Evolutionary conservation across 225 moss, liverwort and hornwort genomes (phyloP).

Genomic region (Asterella californica): DNA sequence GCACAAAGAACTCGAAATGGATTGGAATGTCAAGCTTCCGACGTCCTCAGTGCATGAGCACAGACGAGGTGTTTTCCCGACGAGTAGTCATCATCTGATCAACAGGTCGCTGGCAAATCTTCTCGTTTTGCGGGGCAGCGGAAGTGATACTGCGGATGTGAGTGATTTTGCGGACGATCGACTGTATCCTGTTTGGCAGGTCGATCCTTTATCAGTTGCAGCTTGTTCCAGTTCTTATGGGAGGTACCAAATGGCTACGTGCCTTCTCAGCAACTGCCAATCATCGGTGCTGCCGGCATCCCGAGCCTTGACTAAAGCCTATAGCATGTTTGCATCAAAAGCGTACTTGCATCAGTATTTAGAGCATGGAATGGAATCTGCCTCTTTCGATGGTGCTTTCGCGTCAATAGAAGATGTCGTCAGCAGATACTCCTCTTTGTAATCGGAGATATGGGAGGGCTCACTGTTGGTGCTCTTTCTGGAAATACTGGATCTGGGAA

Average conservation of each 20-base stretch:
- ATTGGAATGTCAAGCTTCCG: conserved; percentile 54
- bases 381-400: conserved; percentile 81
- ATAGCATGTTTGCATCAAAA: conserved; percentile 72
- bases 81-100: conserved; percentile 20
- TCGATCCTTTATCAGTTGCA: conserved; percentile 73
- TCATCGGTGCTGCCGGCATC: conserved; percentile 63
- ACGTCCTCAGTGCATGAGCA: background rate
- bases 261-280: conserved; percentile 84
- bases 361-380: conserved; percentile 75
- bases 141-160: conserved; percentile 59
- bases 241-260: conserved; percentile 59
- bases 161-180: conserved; percentile 63
- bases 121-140: conserved; percentile 63
- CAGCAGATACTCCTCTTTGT: conserved; percentile 42
- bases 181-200: conserved; percentile 81
- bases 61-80: background rate
- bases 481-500: too few species aligned
- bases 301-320: conserved; percentile 59
- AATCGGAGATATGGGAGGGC: background rate
- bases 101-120: conserved; percentile 78
- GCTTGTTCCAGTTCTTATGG: conserved; percentile 51
- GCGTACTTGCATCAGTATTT: conserved; percentile 90
- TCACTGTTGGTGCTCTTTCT: too few species aligned
- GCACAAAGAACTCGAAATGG: conserved; percentile 66
- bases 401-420: conserved; percentile 76